Evolutionary conservation across 768 basidiomycete genomes (phyloP).

Genomic region (Mycena alexandri): DNA sequence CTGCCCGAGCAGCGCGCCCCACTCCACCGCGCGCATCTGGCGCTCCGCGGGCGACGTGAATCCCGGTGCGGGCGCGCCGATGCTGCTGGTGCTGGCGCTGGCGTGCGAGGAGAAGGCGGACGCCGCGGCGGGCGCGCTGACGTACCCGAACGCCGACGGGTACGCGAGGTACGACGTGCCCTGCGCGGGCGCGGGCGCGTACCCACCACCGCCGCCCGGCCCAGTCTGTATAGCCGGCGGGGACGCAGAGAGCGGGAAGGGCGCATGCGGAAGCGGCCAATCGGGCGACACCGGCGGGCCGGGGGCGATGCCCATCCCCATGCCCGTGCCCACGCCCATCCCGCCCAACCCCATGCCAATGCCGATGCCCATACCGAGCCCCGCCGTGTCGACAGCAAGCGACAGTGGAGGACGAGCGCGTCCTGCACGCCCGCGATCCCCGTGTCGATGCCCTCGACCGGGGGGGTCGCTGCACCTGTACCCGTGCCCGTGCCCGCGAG

Average conservation of each 20-base stretch:
- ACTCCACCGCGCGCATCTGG: slow-evolving; percentile 36
- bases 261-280: slow-evolving; percentile 35
- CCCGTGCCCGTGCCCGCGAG: too few relatives aligned
- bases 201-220: not conserved
- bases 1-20: slow-evolving; percentile 31
- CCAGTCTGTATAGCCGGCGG: not conserved
- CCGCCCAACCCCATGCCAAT: not conserved
- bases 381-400: too few relatives aligned
- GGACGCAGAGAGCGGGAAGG: slow-evolving; percentile 15
- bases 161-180: not conserved
- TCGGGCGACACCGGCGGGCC: slow-evolving; percentile 33
- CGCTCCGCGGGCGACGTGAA: slow-evolving; percentile 21
- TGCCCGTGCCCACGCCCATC: not conserved
- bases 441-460: not conserved
- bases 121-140: not conserved
- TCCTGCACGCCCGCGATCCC: not conserved
- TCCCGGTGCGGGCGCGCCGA: not conserved
- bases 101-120: not conserved
- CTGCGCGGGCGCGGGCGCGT: not conserved
- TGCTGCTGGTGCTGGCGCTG: not conserved
- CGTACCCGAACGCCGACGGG: not conserved
- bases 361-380: too few relatives aligned
- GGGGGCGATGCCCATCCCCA: slow-evolving; percentile 7
- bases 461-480: too few relatives aligned
- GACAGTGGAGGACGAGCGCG: too few relatives aligned